A percentile compares a stretch with the other conserved stretches of the same genome.
Evolutionary conservation across 345 rosid genomes (phyloP).

Genomic region (Citrus cavaleriei): DNA sequence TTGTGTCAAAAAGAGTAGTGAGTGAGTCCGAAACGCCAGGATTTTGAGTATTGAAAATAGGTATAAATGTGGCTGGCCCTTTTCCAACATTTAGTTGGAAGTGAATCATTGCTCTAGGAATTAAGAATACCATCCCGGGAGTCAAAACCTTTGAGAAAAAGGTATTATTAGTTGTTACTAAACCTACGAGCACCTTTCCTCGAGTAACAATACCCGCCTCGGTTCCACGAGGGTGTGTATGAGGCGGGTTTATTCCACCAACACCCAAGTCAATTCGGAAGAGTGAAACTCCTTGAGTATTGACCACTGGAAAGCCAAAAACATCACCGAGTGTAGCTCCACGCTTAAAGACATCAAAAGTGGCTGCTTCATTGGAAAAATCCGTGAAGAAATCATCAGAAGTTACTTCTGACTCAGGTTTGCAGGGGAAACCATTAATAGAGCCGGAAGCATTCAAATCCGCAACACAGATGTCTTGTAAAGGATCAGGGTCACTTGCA

Average conservation of each 20-base stretch:
- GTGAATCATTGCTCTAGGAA: conserved; percentile 64
- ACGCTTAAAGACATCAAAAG: conserved; percentile 29
- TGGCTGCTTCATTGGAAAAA: conserved; percentile 40
- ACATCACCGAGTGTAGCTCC: conserved; percentile 39
- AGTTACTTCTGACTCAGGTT: conserved; percentile 38
- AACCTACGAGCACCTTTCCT: conserved; percentile 67
- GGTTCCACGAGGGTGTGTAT: conserved; percentile 60
- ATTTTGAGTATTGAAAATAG: conserved; percentile 74
- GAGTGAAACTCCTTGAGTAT: conserved; percentile 66
- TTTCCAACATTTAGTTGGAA: conserved; percentile 71
- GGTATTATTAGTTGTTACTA: conserved; percentile 44
- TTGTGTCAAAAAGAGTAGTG: conserved; percentile 40
- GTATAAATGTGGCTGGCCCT: conserved; percentile 47
- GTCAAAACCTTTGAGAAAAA: conserved; percentile 45
- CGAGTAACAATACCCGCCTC: conserved; percentile 51
- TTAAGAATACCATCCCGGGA: conserved; percentile 57
- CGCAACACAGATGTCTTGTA: conserved; percentile 74
- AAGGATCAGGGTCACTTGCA: conserved; percentile 51
- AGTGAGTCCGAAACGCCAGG: conserved; percentile 48
- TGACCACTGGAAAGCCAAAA: conserved; percentile 51
- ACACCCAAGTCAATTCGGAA: conserved; percentile 63
- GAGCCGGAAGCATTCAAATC: conserved; percentile 35
- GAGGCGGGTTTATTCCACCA: conserved; percentile 67
- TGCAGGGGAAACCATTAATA: conserved; percentile 76
- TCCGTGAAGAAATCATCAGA: conserved; percentile 68